Conservation (phyloP, 176 grass and related monocot genomes). For the Oryza brachyantha region DNA sequence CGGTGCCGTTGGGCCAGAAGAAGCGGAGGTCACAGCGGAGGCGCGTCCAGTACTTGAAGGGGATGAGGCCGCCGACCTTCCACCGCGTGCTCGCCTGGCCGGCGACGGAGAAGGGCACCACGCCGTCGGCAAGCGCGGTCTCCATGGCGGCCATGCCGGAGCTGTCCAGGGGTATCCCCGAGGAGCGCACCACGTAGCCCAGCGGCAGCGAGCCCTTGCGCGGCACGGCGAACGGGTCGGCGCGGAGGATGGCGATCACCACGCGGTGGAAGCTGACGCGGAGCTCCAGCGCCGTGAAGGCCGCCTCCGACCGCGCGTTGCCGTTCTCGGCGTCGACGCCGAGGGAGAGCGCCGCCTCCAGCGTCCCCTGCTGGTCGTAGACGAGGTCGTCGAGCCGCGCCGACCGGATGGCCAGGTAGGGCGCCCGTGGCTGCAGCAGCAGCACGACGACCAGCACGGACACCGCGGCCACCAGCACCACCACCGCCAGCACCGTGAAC, state of each 20-base stretch:
- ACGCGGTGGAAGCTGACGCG: constrained; percentile 40
- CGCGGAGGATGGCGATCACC: constrained; percentile 47
- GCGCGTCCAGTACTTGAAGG: constrained; percentile 43
- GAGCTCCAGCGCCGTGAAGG: constrained; percentile 50
- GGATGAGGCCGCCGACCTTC: constrained; percentile 42
- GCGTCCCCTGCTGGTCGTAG: constrained; percentile 53
- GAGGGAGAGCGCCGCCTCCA: constrained; percentile 40
- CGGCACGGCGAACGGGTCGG: constrained; percentile 40
- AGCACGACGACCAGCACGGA: constrained; percentile 42
- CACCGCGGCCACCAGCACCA: constrained; percentile 38
- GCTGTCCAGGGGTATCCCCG: constrained; percentile 38
- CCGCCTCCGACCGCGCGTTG: constrained; percentile 33
- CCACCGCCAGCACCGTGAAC: constrained; percentile 48
- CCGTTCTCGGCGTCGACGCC: constrained; percentile 50
- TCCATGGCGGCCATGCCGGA: constrained; percentile 42
- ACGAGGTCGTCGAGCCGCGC: constrained; percentile 42
- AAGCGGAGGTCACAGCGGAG: constrained; percentile 52
- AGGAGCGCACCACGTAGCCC: constrained; percentile 47
- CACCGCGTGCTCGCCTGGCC: constrained; percentile 54
- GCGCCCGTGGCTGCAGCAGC: constrained; percentile 38
- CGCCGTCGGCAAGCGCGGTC: constrained; percentile 33
- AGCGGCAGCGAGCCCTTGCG: constrained; percentile 36
- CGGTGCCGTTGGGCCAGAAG: constrained; percentile 47
- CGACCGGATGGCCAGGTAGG: constrained; percentile 42
- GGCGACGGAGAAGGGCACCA: constrained; percentile 56